Base-by-base conservation (phyloP, 1,139 yeast genomes). In the Arxiozyma telluris region DNA sequence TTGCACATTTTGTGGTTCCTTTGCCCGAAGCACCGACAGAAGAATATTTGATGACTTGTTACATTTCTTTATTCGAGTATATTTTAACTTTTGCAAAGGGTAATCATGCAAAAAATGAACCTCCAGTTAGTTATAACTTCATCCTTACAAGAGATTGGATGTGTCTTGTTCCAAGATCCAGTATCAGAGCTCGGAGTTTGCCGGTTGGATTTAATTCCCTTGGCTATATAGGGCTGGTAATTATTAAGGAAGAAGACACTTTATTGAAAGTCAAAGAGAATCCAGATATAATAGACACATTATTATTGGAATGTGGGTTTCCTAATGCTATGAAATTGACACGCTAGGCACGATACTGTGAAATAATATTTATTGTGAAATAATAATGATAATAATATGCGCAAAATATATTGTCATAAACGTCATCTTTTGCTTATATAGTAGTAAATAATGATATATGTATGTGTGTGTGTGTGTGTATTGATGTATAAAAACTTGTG, bases 1-100 rank as follows among this genome's bases (percentile, higher is more conserved):
- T 87, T 71, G 88, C 94, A 11, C 96, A 91, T 71, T 89, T 78
- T 65, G 78, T 87, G 21, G 81, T 84, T n/a, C 87, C 85, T 47
- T 66, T 88, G 22, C 85, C 87, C 5, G 69, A 71, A 39, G 62
- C 70, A 15, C 70, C 71, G 17, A 73, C 66, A 7, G 74, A 73
- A 21, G 72, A 73, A 45, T 51, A 61, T 23, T 73, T 87, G 58
- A 79, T 82, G 0, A 72, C 84, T 73, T 75, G 80, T 47, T 90
- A 84, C 69, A 77, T 84, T 48, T 78, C 87, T 5, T 73, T 90
- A 34, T 71, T 87, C 47, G 94, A 96, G 1, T 68, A 70, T 11
- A 69, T 75, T 41, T 83, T 82, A 64, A 68, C 67, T 0, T 79
- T 87, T 6, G 84, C 78, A 66, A 86, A 89, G 38, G 85, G 82